Percentiles rank a stretch among this genome's conserved stretches.
Conservation (phyloP, 83 land plant genomes). For the Picea mariana region DNA sequence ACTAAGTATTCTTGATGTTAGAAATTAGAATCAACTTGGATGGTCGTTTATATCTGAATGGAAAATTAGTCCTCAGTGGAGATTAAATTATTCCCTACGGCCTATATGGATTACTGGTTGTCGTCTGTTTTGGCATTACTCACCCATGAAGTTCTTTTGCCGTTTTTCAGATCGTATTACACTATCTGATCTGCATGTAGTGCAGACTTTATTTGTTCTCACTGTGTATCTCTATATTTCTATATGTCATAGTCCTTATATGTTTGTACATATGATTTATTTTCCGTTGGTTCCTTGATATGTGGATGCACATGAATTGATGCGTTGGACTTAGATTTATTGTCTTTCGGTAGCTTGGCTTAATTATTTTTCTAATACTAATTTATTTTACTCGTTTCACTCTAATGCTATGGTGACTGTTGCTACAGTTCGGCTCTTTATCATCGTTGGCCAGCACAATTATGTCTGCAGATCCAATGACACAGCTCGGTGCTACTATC, state of each 20-base stretch:
- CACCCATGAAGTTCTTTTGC: no score
- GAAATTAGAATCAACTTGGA: no score
- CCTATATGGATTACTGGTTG: no score
- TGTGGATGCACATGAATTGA: not conserved
- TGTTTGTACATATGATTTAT: not conserved
- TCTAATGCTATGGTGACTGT: not conserved
- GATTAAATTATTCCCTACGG: no score
- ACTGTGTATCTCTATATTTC: not conserved
- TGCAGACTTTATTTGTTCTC: not conserved
- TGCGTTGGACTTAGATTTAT: not conserved
- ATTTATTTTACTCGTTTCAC: not conserved
- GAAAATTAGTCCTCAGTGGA: no score
- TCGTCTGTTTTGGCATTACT: no score
- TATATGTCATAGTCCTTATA: not conserved
- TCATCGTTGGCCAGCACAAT: constrained; percentile 56
- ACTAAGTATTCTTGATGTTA: no score
- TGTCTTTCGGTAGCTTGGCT: not conserved
- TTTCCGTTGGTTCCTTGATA: not conserved
- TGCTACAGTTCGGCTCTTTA: not conserved
- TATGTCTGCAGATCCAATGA: constrained; percentile 44
- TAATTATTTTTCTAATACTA: not conserved
- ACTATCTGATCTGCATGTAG: no score
- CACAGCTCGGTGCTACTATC: constrained; percentile 60
- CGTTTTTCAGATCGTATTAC: no score
- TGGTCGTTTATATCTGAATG: no score